Base-by-base conservation (phyloP, 1,284 basidiomycete species). In the Moesziomyces sp. region DNA sequence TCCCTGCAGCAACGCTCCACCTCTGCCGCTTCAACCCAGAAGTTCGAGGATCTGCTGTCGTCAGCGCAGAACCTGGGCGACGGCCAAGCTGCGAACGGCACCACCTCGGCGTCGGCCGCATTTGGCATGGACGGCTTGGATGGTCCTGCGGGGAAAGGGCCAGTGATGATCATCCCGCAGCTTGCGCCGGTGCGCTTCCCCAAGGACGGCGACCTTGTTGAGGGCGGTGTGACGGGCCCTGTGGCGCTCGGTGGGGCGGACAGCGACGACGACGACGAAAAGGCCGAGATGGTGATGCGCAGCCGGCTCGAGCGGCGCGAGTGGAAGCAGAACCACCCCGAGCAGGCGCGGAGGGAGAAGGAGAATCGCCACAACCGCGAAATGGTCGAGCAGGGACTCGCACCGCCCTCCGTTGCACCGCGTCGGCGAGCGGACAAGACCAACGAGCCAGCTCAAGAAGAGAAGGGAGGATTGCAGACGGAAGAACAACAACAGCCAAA, bases 241-340 rank as follows among this genome's bases (percentile, higher is more conserved):
- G 67, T 78, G 13, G 78, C 78, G 8, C 42, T 80, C 28, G 65
- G 67, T 6, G 78, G 78, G 9, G 63, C n/a, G 10, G 68, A 76
- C 44, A 76, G 74, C 61, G 78, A 80, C 53, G 73, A 76, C 19
- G 78, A 76, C 45, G 76, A 80, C 48, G 69, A 68, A 14, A 68
- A 63, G 35, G 64, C 75, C 23, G 71, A 78, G 24, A 65, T 72
- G 51, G 53, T 69, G 21, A 80, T 80, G 78, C 58, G 78, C 9
- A 74, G 71, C 11, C 46, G 78, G 10, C 46, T 80, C 42, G 75
- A 75, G 50, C 26, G 68, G 26, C 7, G 38, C n/a, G 58, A 71
- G 42, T 75, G 73, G 73, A 52, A 61, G 35, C 33, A 21, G 54
- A 49, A 52, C 16, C 24, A 75, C 52, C 73, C 73, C 14, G 68